Evolutionary conservation across 495 filamentous ascomycete species (phyloP).

Genomic region (Hypoxylon perforatum): DNA sequence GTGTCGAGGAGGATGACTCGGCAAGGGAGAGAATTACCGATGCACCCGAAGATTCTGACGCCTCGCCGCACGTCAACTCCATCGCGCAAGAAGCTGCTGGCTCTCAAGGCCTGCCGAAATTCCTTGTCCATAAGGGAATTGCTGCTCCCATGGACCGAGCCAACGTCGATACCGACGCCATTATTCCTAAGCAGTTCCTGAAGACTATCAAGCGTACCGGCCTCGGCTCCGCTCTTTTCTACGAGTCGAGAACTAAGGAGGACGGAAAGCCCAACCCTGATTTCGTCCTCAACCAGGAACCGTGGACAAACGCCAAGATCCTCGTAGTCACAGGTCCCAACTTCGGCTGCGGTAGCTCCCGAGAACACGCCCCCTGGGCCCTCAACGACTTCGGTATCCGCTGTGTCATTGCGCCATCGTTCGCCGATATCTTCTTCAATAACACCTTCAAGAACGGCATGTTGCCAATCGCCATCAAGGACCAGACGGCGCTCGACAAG

Average conservation of each 20-base stretch:
- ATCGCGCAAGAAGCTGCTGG: conserved; percentile 63
- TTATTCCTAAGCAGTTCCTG: conserved; percentile 98
- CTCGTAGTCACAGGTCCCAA: conserved; percentile 93
- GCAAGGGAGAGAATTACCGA: conserved; percentile 81
- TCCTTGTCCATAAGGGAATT: conserved; percentile 82
- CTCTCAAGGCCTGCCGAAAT: conserved; percentile 80
- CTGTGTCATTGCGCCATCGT: conserved; percentile 90
- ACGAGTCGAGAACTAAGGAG: conserved; percentile 78
- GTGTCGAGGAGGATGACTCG: conserved; percentile 72
- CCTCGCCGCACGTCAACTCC: conserved; percentile 68
- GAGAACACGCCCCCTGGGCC: conserved; percentile 98
- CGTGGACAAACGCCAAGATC: conserved; percentile 87
- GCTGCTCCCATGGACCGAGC: conserved; percentile 87
- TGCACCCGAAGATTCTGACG: conserved; percentile 77
- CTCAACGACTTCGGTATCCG: conserved; percentile 96
- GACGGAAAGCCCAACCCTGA: conserved; percentile 79
- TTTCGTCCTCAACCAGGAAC: conserved; percentile 91
- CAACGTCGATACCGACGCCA: conserved; percentile 97
- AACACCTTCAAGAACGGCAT: conserved; percentile 99
- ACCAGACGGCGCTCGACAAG: conserved; percentile 70
- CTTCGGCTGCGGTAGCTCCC: conserved; percentile 93
- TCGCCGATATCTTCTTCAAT: conserved; percentile 99
- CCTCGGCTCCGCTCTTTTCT: conserved; percentile 87
- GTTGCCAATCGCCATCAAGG: conserved; percentile 83
- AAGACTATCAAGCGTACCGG: conserved; percentile 99